These are phyloP conservation scores for Fusarium pseudograminearum DNA, from an alignment of 2,329 filamentous ascomycete genomes.

Conservation along the genomic window DNA sequence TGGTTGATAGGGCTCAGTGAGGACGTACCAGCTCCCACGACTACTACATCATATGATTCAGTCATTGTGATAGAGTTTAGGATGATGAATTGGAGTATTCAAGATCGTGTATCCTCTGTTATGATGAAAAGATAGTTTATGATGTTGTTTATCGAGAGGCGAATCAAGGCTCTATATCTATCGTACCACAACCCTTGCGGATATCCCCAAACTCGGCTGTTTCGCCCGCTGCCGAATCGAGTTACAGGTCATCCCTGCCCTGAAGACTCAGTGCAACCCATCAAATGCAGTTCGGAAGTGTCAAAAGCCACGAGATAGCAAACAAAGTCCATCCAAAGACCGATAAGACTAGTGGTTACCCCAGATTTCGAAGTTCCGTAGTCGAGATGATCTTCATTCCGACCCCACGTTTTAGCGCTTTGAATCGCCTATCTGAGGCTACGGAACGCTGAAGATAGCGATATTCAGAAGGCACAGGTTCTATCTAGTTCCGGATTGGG, in stretches of 20 bases:
- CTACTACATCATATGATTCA: conserved; percentile 41
- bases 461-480: not conserved
- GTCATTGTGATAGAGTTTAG: not conserved
- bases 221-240: not conserved
- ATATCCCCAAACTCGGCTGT: conserved; percentile 2
- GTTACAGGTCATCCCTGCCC: not conserved
- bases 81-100: not conserved
- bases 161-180: conserved; percentile 19
- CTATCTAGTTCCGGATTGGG: not conserved
- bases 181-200: not conserved
- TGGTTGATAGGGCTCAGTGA: rapidly evolving
- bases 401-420: not conserved
- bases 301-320: not conserved
- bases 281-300: not conserved
- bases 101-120: not conserved
- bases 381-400: not conserved
- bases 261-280: not conserved
- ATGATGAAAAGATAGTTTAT: not conserved
- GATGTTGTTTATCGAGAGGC: conserved; percentile 1
- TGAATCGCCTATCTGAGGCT: not conserved
- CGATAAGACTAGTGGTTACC: conserved; percentile 23
- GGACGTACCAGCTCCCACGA: conserved; percentile 43
- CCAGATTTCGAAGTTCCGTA: conserved; percentile 30
- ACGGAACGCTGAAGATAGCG: not conserved
- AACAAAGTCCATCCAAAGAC: not conserved